These are phyloP conservation scores for Xylona heveae DNA, from an alignment of 495 filamentous ascomycete species.

Conservation along the genomic window DNA sequence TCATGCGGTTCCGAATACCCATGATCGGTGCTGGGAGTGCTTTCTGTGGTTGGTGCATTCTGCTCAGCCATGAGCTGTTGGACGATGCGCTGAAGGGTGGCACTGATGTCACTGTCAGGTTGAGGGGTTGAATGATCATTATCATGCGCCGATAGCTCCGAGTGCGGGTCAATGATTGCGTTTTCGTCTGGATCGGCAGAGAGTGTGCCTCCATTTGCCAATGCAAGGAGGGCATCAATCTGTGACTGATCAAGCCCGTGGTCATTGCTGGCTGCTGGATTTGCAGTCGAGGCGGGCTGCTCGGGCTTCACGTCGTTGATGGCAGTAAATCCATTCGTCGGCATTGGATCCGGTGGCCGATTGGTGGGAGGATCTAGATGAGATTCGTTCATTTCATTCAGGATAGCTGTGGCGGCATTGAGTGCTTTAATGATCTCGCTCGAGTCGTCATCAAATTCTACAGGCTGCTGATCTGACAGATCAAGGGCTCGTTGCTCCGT, in stretches of 20 bases:
- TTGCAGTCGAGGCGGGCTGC: not conserved
- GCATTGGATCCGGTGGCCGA: not conserved
- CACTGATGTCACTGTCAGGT: constrained; percentile 7
- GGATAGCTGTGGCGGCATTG: constrained; percentile 7
- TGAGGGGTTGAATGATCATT: constrained; percentile 5
- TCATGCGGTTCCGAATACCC: not conserved
- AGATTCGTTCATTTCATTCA: constrained; percentile 6
- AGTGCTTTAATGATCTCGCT: constrained; percentile 8
- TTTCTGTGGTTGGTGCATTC: not conserved
- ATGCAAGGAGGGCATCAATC: constrained; percentile 4
- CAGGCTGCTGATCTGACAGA: not conserved
- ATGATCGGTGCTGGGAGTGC: not conserved
- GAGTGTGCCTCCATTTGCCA: constrained; percentile 6
- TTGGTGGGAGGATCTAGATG: no score
- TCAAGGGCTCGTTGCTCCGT: not conserved
- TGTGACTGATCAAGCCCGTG: constrained; percentile 5
- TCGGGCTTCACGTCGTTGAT: not conserved
- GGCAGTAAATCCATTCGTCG: constrained; percentile 1
- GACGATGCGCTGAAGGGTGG: constrained; percentile 6
- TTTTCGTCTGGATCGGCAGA: constrained; percentile 4
- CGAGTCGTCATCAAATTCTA: constrained; percentile 2
- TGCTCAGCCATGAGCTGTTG: constrained; percentile 5
- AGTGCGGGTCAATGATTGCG: not conserved
- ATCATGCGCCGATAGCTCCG: not conserved
- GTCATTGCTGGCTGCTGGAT: constrained; percentile 1